Evolutionary conservation across 2,329 filamentous ascomycete species (phyloP), one percentile per base, ranked within the genome.

Genomic region (Myriosclerotinia curreyana): DNA sequence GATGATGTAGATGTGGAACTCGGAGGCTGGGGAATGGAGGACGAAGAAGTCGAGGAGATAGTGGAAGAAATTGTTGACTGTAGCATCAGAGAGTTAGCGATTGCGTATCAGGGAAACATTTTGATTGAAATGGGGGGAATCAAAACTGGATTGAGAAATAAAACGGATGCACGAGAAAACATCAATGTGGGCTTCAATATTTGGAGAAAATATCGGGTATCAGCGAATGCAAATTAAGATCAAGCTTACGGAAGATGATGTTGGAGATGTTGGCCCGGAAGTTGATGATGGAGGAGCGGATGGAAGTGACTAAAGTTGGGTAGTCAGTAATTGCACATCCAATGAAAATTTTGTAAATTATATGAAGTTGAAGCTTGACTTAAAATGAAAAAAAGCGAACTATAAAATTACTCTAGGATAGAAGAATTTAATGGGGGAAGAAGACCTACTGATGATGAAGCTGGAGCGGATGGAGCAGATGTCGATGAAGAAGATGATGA

Each of bases 41-140:
- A n/a, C n/a, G n/a, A n/a, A 50, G 52, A 12, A 50, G 20, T 40
- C 2, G 56, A 36, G 12, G 55, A 49, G 38, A 49, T 38, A 0
- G 56, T 65, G 5, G 42, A 46, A 15, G 42, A 42, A 55, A 42
- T 48, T n/a, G 54, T 56, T 53, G 53, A 44, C 54, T 56, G n/a
- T 9, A 56, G 9, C 1, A 6, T 22, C 1, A 1, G 3, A 9
- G 2, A 34, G 6, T 56, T 7, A 44, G 54, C 22, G 34, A n/a
- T 9, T 4, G 11, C 17, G 9, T 31, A 14, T n/a, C 11, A 11
- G 8, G 17, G 9, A 7, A 44, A 4, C 3, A 56, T 31, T 8
- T 8, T 1, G 25, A 1, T 20, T 0, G 6, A 7, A 44, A 3
- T 2, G n/a, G 31, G 2, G n/a, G 17, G 2, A 14, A 12, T 44